Base-by-base conservation (phyloP, 2,329 filamentous ascomycete species). In the Monascus ruber region DNA sequence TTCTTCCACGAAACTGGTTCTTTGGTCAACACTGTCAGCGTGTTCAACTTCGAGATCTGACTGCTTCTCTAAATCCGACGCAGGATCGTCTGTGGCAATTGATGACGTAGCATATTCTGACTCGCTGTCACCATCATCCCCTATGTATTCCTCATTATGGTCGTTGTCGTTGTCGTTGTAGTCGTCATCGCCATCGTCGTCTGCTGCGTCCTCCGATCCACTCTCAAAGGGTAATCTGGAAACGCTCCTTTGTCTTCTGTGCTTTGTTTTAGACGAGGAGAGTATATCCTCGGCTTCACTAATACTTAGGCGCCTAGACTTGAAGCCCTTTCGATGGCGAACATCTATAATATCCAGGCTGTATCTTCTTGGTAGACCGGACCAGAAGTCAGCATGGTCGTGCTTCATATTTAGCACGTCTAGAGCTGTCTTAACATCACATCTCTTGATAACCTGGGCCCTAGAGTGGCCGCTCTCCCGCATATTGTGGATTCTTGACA, bases 401-500 rank as follows among this genome's bases (percentile, higher is more conserved):
- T 50, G 50, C 37, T 67, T 61, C 58, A 81, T 59, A 5, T 68
- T 65, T 4, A 82, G 55, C 2, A 77, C 60, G 7, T 73, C 63
- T 9, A 76, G 50, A 17, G 78, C 76, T 8, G 74, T 64, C 28
- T 57, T 54, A 0, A 81, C 73, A 53, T 79, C 76, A 38, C 67
- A 54, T 25, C 45, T 52, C 41, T 59, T 66, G 8, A 75, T 59
- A 1, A 59, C 42, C 5, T 54, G 59, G 5, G 48, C 47, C 29
- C 53, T 58, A 2, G 42, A 47, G 44, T 56, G 48, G 27, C 50
- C 55, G 39, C 42, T 51, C 51, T 42, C 51, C 31, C 57, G 57
- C 49, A 56, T 62, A 31, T 77, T 69, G 38, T 78, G 72, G 24
- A 86, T 62, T 33, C 85, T 72, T 2, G 82, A 81, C 55, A 76